These are phyloP conservation scores for Periconia macrospinosa DNA, from an alignment of 2,329 filamentous ascomycete genomes.

Conservation along the genomic window DNA sequence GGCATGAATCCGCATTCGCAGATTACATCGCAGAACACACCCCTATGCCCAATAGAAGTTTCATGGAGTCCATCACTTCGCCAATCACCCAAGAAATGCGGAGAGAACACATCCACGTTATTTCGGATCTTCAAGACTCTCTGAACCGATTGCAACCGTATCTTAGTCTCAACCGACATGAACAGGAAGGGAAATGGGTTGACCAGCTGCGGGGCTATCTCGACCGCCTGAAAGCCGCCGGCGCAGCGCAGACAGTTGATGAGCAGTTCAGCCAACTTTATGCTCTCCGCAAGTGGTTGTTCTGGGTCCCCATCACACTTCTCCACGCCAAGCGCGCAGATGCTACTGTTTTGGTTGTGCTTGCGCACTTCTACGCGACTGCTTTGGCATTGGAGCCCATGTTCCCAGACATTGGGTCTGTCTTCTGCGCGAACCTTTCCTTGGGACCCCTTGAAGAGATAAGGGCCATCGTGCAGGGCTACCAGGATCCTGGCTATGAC, in stretches of 20 bases:
- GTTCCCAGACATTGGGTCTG: slow-evolving; percentile 86
- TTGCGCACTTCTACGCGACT: slow-evolving; percentile 89
- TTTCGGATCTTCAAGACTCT: slow-evolving; percentile 46
- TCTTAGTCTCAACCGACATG: slow-evolving; percentile 41
- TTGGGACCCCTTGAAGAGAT: slow-evolving; percentile 86
- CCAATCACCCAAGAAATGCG: slow-evolving; percentile 58
- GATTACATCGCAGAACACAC: slow-evolving; percentile 79
- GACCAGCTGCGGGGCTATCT: slow-evolving; percentile 52
- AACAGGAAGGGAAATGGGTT: slow-evolving; percentile 53
- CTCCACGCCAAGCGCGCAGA: slow-evolving; percentile 77
- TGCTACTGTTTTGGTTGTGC: slow-evolving; percentile 75
- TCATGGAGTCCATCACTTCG: slow-evolving; percentile 67
- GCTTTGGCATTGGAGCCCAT: slow-evolving; percentile 86
- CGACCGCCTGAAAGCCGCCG: slow-evolving; percentile 46
- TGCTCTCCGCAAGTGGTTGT: slow-evolving; percentile 86
- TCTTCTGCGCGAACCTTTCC: slow-evolving; percentile 71
- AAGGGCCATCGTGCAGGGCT: slow-evolving; percentile 67
- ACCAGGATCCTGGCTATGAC: slow-evolving; percentile 45
- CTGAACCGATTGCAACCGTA: slow-evolving; percentile 49
- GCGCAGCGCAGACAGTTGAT: slow-evolving; percentile 59
- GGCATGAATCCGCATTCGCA: slow-evolving; percentile 82
- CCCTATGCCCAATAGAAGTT: slow-evolving; percentile 38
- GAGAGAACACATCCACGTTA: slow-evolving; percentile 58
- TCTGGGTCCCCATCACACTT: slow-evolving; percentile 89
- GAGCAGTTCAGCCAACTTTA: slow-evolving; percentile 91